Evolutionary conservation across 805 yeast species (phyloP), one percentile per base, ranked within the genome.

Genomic region (Ogataea pignaliae): DNA sequence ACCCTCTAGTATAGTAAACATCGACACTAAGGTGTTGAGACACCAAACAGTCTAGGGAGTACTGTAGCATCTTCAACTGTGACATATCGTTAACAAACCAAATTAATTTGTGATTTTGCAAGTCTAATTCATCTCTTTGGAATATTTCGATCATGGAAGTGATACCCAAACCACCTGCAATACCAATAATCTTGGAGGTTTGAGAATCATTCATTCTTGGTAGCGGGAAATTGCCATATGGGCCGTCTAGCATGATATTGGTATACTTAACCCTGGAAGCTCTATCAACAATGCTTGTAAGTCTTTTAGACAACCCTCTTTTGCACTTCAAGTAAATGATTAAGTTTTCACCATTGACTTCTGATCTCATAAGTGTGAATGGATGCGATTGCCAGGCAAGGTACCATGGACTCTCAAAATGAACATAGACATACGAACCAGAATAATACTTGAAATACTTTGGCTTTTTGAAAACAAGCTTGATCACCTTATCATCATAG

Each of bases 331-430:
- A 64, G 47, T 68, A 71, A 33, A 75, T 51, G 0, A 65, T 54
- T n/a, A 76, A 47, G 29, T 61, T 55, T 14, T 34, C 30, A 11
- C 60, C 65, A 18, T 59, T 53, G 1, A 64, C 60, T 7, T 60
- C 60, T 3, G 75, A 64, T 44, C 67, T 66, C 33, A 77, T 59
- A 4, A 77, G 58, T 2, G 88, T 78, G 64, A 84, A 82, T 2
- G 90, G 90, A 60, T 84, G 89, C 1, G 85, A 76, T 61, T 83
- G 88, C 82, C 83, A 80, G 3, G 41, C 21, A 52, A 74, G 71
- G 37, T 70, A 64, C 30, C 68, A 61, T 12, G 76, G 68, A 36
- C 71, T 62, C 42, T 78, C 46, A 55, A 82, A 76, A 60, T 80
- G 76, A 30, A 84, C 55, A 55, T 66, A 84, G 2, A 74, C 76